Evolutionary conservation across 2,329 filamentous ascomycete species (phyloP).

Genomic region (Penicillium sp.): DNA sequence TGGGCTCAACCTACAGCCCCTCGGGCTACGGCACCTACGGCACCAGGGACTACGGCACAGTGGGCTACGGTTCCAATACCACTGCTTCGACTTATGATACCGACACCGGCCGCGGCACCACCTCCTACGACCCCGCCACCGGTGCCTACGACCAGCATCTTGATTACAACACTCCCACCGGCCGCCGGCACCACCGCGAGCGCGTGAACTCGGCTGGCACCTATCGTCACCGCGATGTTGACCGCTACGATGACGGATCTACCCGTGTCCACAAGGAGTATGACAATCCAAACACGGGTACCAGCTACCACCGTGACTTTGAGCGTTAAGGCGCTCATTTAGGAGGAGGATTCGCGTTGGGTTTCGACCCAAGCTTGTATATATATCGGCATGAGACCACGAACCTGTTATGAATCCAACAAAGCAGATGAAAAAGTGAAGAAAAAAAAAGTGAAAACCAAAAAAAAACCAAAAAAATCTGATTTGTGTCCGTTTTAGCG

Average conservation of each 20-base stretch:
- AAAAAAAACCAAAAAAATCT: neutral
- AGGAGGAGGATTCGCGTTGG: constrained; percentile 1
- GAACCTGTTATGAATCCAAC: constrained; percentile 1
- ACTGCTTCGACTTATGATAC: constrained; percentile 17
- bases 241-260: constrained; percentile 24
- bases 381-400: constrained; percentile 10
- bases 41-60: constrained; percentile 6
- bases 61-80: constrained; percentile 13
- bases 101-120: constrained; percentile 23
- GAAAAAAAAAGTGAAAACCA: constrained; percentile 9
- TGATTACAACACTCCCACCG: constrained; percentile 24
- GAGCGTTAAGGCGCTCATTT: constrained; percentile 11
- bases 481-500: constrained; percentile 6
- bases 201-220: constrained; percentile 23
- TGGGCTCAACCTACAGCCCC: constrained; percentile 9
- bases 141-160: constrained; percentile 31
- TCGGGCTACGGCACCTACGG: constrained; percentile 15
- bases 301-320: constrained; percentile 29
- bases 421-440: constrained; percentile 5
- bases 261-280: constrained; percentile 28
- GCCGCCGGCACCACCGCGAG: constrained; percentile 27
- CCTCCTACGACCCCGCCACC: constrained; percentile 20
- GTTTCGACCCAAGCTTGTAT: constrained; percentile 6
- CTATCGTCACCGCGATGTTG: constrained; percentile 30
- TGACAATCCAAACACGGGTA: constrained; percentile 29